Evolutionary conservation across 148 eudicot genomes (phyloP), one percentile per base, ranked within the genome.

Genomic region (Chenopodium berlandieri): DNA sequence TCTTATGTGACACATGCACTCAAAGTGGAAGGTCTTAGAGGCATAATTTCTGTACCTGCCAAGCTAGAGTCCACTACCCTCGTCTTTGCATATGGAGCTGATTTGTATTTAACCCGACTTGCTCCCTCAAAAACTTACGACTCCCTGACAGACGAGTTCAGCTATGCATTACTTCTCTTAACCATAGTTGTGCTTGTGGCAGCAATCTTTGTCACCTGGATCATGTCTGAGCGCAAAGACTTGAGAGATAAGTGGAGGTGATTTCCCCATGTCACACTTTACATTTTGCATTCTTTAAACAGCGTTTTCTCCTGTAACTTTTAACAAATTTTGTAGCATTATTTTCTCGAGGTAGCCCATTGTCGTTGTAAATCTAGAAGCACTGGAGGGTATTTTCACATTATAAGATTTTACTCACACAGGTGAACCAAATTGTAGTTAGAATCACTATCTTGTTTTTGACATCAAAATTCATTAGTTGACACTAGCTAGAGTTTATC

Each of bases 171-270:
- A 77, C 96, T 97, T 75, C 94, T 97, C 81, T 56, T 97, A 50
- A 97, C 98, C 60, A 97, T 97, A 71, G 91, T 91, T 69, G 98
- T 87, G 60, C 95, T 97, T 47, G 85, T 94, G 47, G 89, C 86
- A 20, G 95, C 92, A 20, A 97, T 97, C 81, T 85, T 97, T 70
- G 94, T 90, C 37, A 97, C 99, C 7, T 94, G 98, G 99, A 82
- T 97, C 79, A 86, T 91, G 89, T 94, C 99, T 0, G 97, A 94
- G 90, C 89, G 89, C 66, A 97, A 97, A 72, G 99, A 97, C 37
- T 83, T 97, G 84, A 95, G 92, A 85, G 99, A 97, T 62, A 94
- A 92, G 80, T 97, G 98, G 99, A 92, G 97, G 89, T 94, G 90
- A 92, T 79, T 40, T 60, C 75, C 44, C 9, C 25, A 19, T 23